These are phyloP conservation scores for Phaeosphaeriaceae sp. DNA, from an alignment of 2,329 filamentous ascomycete species.

Conservation along the genomic window DNA sequence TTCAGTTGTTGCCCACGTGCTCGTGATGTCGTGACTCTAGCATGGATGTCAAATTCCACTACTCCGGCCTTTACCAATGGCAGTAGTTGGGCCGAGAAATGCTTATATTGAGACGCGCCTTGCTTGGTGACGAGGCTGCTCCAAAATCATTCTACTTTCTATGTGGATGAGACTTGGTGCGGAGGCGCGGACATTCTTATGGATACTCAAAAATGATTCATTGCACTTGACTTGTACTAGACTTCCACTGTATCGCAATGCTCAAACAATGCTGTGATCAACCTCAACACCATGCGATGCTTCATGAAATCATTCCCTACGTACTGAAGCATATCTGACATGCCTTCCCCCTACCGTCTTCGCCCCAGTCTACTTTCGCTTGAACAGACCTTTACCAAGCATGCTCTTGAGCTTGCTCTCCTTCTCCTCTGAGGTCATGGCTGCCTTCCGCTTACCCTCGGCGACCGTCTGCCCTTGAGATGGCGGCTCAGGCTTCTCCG, in stretches of 20 bases:
- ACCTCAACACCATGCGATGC: background rate
- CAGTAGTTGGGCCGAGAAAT: constrained; percentile 99
- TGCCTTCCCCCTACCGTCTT: background rate
- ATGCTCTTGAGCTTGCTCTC: constrained; percentile 51
- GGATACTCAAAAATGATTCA: background rate
- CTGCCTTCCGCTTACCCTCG: constrained; percentile 42
- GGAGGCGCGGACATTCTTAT: constrained; percentile 35
- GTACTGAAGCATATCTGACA: background rate
- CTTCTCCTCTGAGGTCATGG: constrained; percentile 43
- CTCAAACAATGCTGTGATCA: background rate
- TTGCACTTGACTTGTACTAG: background rate
- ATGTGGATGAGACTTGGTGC: constrained; percentile 26
- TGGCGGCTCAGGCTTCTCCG: constrained; percentile 13
- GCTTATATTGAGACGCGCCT: constrained; percentile 62
- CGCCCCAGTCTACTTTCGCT: constrained; percentile 15
- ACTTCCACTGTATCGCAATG: background rate
- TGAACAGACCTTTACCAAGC: constrained; percentile 45
- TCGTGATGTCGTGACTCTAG: constrained; percentile 53
- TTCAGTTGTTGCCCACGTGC: constrained; percentile 7
- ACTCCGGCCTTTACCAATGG: constrained; percentile 72
- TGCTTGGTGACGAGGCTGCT: constrained; percentile 44
- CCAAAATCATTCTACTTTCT: constrained; percentile 20
- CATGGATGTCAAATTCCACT: constrained; percentile 99
- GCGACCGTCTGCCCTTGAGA: constrained; percentile 24
- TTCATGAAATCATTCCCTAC: background rate